Conservation (phyloP, 164 flowering plant genomes). For the Annona cherimola region DNA sequence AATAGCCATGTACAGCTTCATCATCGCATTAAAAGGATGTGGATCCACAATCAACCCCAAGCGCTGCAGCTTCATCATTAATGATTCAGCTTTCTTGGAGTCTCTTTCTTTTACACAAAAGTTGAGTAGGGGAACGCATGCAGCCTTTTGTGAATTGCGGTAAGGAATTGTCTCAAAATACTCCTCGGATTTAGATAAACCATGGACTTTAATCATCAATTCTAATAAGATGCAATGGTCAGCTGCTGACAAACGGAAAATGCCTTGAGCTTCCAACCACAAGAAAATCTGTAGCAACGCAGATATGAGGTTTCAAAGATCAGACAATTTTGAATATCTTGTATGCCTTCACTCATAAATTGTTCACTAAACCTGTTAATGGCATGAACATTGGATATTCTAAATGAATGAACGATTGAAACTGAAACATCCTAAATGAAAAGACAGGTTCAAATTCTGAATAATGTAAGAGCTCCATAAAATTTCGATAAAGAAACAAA, state of each 20-base stretch:
- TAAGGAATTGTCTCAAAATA: slow-evolving; percentile 32
- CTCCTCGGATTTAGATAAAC: slow-evolving; percentile 36
- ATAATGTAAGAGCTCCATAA: neutral
- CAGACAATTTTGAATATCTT: neutral
- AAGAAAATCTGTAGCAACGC: slow-evolving; percentile 19
- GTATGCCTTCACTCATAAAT: neutral
- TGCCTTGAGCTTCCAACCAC: slow-evolving; percentile 24
- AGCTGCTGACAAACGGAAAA: slow-evolving; percentile 24
- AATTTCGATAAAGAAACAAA: neutral
- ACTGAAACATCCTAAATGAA: neutral
- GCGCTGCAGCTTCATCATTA: slow-evolving; percentile 40
- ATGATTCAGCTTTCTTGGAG: slow-evolving; percentile 37
- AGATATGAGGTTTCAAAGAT: slow-evolving; percentile 6
- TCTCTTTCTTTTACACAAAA: slow-evolving; percentile 38
- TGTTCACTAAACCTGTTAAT: neutral
- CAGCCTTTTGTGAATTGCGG: slow-evolving; percentile 34
- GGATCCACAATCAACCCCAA: slow-evolving; percentile 36
- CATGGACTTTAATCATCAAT: slow-evolving; percentile 30
- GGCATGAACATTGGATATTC: neutral
- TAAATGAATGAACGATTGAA: neutral
- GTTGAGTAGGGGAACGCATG: slow-evolving; percentile 45
- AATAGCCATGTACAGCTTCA: slow-evolving; percentile 51
- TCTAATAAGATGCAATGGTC: slow-evolving; percentile 43
- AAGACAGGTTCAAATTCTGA: neutral
- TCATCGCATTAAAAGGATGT: slow-evolving; percentile 52